Conservation (phyloP, 169 alveolate species). For the Plasmodium ovale region DNA sequence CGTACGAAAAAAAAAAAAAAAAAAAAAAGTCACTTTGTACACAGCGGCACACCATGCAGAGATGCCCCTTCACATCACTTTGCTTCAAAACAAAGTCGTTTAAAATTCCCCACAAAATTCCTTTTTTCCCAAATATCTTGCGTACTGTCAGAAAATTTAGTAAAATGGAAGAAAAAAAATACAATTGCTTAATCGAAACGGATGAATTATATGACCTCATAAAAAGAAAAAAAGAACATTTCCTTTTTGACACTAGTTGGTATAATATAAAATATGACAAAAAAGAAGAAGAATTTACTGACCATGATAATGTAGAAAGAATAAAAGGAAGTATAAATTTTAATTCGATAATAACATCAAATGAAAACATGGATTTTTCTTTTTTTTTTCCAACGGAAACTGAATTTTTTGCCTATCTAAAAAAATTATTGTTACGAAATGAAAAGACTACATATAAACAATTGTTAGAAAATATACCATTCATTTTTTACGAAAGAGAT, state of each 20-base stretch:
- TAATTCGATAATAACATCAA: conserved; percentile 21
- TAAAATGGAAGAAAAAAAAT: conserved; percentile 6
- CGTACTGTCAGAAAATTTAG: not conserved
- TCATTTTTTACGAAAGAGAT: conserved; percentile 58
- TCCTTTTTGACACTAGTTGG: conserved; percentile 47
- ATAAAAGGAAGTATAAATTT: conserved; percentile 51
- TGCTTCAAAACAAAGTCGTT: not conserved
- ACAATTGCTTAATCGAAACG: conserved; percentile 31
- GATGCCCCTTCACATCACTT: conserved; percentile 1
- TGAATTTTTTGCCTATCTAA: conserved; percentile 44
- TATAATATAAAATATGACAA: conserved; percentile 26
- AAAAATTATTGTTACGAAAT: conserved; percentile 18
- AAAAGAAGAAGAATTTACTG: conserved; percentile 3
- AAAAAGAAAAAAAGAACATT: conserved; percentile 40
- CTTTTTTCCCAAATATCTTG: not conserved
- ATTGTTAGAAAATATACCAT: conserved; percentile 45
- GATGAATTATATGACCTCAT: conserved; percentile 46
- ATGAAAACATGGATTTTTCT: conserved; percentile 51
- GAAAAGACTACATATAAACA: not conserved
- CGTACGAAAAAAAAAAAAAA: no score
- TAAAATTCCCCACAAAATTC: not conserved
- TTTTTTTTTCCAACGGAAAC: conserved; percentile 50
- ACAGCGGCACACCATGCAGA: conserved; percentile 4
- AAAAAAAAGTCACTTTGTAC: no score
- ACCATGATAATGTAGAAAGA: conserved; percentile 26